These are phyloP conservation scores for Aspergillus ochraceoroseus DNA, from an alignment of 2,329 filamentous ascomycete genomes.

Conservation along the genomic window DNA sequence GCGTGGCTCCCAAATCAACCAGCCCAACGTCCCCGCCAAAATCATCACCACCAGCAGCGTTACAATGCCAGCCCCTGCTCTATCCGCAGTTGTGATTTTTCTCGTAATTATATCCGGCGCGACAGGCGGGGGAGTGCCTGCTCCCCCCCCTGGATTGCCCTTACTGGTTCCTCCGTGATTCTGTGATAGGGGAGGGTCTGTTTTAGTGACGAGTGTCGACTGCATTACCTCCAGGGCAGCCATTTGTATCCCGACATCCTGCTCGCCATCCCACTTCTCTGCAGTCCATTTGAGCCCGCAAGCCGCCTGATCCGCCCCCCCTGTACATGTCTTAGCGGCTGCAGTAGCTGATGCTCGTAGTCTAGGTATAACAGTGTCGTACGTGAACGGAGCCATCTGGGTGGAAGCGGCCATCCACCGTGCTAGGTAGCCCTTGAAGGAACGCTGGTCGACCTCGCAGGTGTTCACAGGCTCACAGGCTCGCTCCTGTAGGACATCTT, in stretches of 20 bases:
- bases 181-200: constrained; percentile 31
- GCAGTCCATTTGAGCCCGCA: constrained; percentile 44
- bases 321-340: constrained; percentile 52
- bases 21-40: constrained; percentile 35
- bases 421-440: constrained; percentile 62
- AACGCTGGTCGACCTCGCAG: constrained; percentile 60
- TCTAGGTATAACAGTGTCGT: constrained; percentile 49
- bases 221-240: constrained; percentile 35
- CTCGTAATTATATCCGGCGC: constrained; percentile 17
- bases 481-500: constrained; percentile 54
- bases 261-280: constrained; percentile 33
- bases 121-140: constrained; percentile 12
- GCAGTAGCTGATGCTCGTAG: constrained; percentile 51
- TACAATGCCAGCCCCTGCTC: constrained; percentile 42
- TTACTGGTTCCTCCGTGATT: constrained; percentile 33
- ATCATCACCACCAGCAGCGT: constrained; percentile 37
- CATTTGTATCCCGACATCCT: constrained; percentile 42
- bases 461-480: constrained; percentile 53
- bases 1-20: constrained; percentile 33
- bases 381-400: constrained; percentile 55
- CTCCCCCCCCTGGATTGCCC: constrained; percentile 31
- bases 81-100: constrained; percentile 34
- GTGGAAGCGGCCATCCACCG: constrained; percentile 57
- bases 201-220: constrained; percentile 30
- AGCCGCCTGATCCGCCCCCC: constrained; percentile 37